These are phyloP conservation scores for Schizonepeta tenuifolia DNA, from an alignment of 257 asterid genomes.

Conservation along the genomic window DNA sequence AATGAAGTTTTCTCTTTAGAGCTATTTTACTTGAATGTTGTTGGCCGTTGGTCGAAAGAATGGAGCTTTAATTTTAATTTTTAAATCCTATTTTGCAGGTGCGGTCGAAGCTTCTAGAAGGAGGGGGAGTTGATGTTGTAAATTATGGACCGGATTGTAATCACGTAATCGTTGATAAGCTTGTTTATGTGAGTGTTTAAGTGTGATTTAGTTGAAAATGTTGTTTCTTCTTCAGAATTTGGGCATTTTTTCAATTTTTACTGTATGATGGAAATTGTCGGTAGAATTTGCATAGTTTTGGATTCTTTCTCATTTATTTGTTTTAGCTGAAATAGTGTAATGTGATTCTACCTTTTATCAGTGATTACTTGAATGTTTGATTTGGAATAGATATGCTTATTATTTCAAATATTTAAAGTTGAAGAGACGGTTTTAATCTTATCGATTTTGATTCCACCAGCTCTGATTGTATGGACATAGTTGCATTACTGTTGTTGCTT, in stretches of 20 bases:
- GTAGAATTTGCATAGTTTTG: not conserved
- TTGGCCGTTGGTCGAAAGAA: not conserved
- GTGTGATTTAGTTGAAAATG: not conserved
- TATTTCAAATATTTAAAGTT: not conserved
- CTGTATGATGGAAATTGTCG: not conserved
- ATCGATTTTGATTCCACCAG: slow-evolving; percentile 9
- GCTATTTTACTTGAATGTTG: not conserved
- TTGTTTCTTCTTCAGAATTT: slow-evolving; percentile 2
- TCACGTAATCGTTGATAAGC: slow-evolving; percentile 71
- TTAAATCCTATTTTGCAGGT: slow-evolving; percentile 43
- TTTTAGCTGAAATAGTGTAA: not conserved
- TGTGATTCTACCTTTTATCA: too few species aligned
- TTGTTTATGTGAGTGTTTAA: slow-evolving; percentile 61
- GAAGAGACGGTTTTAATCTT: not conserved
- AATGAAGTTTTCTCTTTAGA: not conserved
- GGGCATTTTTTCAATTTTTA: not conserved
- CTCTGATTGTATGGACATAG: not conserved
- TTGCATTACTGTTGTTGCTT: not conserved
- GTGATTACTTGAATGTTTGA: not conserved
- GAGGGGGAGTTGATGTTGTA: slow-evolving; percentile 76
- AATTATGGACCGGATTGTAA: slow-evolving; percentile 70
- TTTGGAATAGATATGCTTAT: not conserved
- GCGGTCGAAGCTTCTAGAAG: slow-evolving; percentile 61
- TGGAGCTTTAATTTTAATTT: not conserved
- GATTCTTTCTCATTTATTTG: not conserved